Conservation (phyloP, 177 flowering plant genomes). For the Vitis hybrid region DNA sequence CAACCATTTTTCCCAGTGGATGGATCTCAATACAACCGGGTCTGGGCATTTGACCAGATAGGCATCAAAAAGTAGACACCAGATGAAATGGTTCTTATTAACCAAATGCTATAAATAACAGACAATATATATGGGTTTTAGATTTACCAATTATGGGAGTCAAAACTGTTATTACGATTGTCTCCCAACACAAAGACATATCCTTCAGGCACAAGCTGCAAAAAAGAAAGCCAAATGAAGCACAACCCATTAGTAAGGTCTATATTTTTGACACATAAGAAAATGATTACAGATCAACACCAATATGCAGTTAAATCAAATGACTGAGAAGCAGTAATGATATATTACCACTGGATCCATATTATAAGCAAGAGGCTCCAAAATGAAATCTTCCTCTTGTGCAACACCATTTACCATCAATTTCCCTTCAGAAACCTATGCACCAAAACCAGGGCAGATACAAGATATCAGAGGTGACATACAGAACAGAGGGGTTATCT, state of each 20-base stretch:
- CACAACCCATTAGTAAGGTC: neutral
- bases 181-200: conserved; percentile 96
- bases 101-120: conserved; percentile 5
- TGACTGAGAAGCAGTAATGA: neutral
- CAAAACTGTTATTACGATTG: conserved; percentile 91
- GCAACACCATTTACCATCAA: conserved; percentile 68
- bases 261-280: too few relatives aligned
- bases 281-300: neutral
- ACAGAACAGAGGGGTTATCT: neutral
- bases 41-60: neutral
- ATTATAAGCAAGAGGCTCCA: conserved; percentile 86
- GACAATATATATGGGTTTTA: neutral
- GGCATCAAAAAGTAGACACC: neutral
- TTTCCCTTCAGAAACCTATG: conserved; percentile 76
- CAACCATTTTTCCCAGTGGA: neutral
- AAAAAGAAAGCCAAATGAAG: neutral
- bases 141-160: conserved; percentile 88
- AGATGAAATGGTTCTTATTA: too few relatives aligned
- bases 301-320: neutral
- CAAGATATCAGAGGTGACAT: neutral
- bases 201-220: conserved; percentile 88
- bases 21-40: neutral
- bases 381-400: conserved; percentile 75
- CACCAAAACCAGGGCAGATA: neutral
- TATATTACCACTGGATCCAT: conserved; percentile 80